Percentiles rank a stretch among this genome's conserved stretches.
These are phyloP conservation scores for Wickerhamiella shivajii DNA, from an alignment of 805 yeast species.

Conservation along the genomic window DNA sequence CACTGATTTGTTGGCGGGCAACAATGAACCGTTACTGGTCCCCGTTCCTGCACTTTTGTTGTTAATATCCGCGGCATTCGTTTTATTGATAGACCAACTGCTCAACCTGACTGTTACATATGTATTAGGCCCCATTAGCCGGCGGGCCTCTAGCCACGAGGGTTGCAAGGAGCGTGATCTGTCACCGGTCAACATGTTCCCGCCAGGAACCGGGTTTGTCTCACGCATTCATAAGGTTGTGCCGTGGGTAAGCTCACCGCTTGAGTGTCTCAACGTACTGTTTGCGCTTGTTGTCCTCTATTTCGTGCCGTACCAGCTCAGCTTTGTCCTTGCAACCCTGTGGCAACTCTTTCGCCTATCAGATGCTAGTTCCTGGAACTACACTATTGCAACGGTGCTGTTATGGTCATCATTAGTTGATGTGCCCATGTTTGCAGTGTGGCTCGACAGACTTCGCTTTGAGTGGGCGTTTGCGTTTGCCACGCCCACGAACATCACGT, in stretches of 20 bases:
- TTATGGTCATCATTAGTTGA: constrained; percentile 68
- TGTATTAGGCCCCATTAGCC: constrained; percentile 1
- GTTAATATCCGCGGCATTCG: constrained; percentile 12
- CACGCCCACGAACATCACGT: constrained; percentile 62
- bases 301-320: constrained; percentile 29
- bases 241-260: not conserved
- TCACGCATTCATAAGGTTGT: not conserved
- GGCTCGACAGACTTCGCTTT: constrained; percentile 57
- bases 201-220: not conserved
- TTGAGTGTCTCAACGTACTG: not conserved
- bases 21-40: constrained; percentile 13
- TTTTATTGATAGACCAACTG: constrained; percentile 6
- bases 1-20: constrained; percentile 17
- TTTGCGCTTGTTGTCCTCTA: too few relatives aligned
- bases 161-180: not conserved
- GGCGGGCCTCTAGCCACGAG: too few relatives aligned
- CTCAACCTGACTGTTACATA: constrained; percentile 16
- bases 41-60: constrained; percentile 13
- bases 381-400: constrained; percentile 43
- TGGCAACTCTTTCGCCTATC: constrained; percentile 9
- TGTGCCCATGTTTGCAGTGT: constrained; percentile 60
- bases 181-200: not conserved
- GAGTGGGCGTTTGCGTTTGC: constrained; percentile 74
- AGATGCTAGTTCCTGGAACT: constrained; percentile 7
- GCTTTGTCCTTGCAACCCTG: constrained; percentile 31